Base-by-base conservation (phyloP, 495 filamentous ascomycete species). In the Cladorrhinum samala region DNA sequence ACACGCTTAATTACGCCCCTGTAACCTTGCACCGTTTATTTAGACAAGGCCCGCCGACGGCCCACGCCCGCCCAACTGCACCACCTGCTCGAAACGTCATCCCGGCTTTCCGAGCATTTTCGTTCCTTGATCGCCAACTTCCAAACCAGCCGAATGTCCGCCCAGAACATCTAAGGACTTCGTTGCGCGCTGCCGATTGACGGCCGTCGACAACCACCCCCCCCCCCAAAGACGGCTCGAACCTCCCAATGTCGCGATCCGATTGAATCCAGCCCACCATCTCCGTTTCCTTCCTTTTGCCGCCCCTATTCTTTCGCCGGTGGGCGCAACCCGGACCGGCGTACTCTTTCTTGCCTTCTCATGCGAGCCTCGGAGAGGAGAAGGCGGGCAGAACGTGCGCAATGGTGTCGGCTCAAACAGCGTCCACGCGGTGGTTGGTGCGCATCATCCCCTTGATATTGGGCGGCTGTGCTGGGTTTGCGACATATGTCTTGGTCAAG, bases 341-440 rank as follows among this genome's bases (percentile, higher is more conserved):
- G 24, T n/a, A n/a, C n/a, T n/a, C n/a, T 27, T n/a, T 17, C 21
- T 9, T 16, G 36, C 9, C 18, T 18, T 18, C 24, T 7, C n/a
- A 47, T 30, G 45, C 19, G 42, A 45, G 42, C 16, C 14, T 20
- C 4, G 33, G 18, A 36, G 16, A 6, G 27, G 11, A 33, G 5
- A 33, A 11, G 24, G 38, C 8, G 38, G 11, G 23, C n/a, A n/a
- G n/a, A n/a, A n/a, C 13, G 33, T 13, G 41, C 59, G 50, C 54
- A 11, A 65, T 65, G 62, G 62, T 65, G 62, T 57, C 24, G 43
- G 64, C 64, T 47, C 54, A 37, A 36, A 67, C 66, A 54, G 50
- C 72, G 43, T 69, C 55, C 37, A 72, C 72, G 58, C 68, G 73
- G 50, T 77, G 73, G 73, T 65, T 61, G 33, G 72, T 72, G 46